Conservation (phyloP, 768 basidiomycete genomes). For the Plicaturopsis crispa region DNA sequence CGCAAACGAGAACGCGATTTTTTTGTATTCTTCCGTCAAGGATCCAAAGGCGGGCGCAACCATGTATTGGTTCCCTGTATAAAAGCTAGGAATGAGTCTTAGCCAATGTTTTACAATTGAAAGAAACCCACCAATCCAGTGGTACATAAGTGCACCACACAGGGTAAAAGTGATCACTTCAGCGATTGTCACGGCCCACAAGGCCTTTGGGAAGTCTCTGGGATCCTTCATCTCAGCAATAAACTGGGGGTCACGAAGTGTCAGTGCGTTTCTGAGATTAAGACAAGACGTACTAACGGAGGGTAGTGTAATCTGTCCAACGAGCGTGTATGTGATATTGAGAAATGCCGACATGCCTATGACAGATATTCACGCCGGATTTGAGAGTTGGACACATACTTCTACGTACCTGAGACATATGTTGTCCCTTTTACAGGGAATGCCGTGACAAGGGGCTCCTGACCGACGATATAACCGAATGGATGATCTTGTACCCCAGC, state of each 20-base stretch:
- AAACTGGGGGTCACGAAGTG: background rate
- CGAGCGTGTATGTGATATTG: constrained; percentile 38
- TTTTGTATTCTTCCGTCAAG: constrained; percentile 26
- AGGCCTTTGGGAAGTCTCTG: constrained; percentile 37
- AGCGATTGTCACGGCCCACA: constrained; percentile 35
- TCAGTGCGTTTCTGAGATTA: no score
- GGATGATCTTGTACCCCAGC: constrained; percentile 33
- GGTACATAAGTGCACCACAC: constrained; percentile 37
- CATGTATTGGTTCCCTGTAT: constrained; percentile 32
- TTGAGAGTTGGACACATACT: background rate
- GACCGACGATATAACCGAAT: constrained; percentile 27
- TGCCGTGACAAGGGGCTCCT: constrained; percentile 28
- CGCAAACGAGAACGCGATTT: constrained; percentile 37
- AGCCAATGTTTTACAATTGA: background rate
- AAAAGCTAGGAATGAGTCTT: background rate
- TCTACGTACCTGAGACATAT: constrained; percentile 24
- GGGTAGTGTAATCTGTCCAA: constrained; percentile 37
- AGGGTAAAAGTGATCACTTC: constrained; percentile 34
- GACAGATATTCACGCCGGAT: background rate
- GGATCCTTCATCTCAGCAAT: constrained; percentile 23
- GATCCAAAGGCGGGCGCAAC: constrained; percentile 36
- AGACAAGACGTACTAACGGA: constrained; percentile 25
- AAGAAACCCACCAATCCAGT: constrained; percentile 20
- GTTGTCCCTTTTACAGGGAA: constrained; percentile 30
- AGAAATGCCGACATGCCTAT: constrained; percentile 37